These are phyloP conservation scores for Amaranthus cruentus DNA, from an alignment of 148 eudicot genomes.

Conservation along the genomic window DNA sequence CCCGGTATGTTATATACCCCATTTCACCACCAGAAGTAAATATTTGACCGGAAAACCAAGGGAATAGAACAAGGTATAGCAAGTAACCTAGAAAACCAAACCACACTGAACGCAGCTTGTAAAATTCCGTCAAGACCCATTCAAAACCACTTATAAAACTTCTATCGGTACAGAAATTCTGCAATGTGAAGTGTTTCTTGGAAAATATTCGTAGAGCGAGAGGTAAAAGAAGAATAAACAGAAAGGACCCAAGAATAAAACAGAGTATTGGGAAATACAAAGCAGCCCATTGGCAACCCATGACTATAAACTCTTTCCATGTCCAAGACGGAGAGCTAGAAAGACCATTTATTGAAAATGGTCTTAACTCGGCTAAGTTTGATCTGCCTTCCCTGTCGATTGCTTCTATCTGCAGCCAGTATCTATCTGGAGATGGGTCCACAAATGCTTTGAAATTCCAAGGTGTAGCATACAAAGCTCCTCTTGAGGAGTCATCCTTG, in stretches of 20 bases:
- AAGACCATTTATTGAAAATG: slow-evolving; percentile 72
- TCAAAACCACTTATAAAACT: slow-evolving; percentile 44
- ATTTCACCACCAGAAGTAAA: slow-evolving; percentile 56
- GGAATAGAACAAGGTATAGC: slow-evolving; percentile 65
- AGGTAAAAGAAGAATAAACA: slow-evolving; percentile 55
- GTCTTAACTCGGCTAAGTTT: slow-evolving; percentile 53
- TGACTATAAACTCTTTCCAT: slow-evolving; percentile 79
- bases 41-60: slow-evolving; percentile 74
- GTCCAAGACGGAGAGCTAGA: slow-evolving; percentile 56
- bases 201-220: slow-evolving; percentile 33
- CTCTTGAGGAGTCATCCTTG: slow-evolving; percentile 34
- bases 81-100: slow-evolving; percentile 43
- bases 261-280: slow-evolving; percentile 70
- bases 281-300: slow-evolving; percentile 90
- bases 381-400: slow-evolving; percentile 49
- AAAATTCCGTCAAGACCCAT: slow-evolving; percentile 53
- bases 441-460: slow-evolving; percentile 78
- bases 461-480: slow-evolving; percentile 49
- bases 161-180: slow-evolving; percentile 43
- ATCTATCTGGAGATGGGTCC: slow-evolving; percentile 72
- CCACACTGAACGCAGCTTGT: slow-evolving; percentile 53
- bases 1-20: slow-evolving; percentile 79
- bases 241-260: slow-evolving; percentile 31
- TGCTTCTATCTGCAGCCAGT: slow-evolving; percentile 78
- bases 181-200: slow-evolving; percentile 43